phyloP scores from a whole-genome alignment of 441 rosid genomes.

The Jatropha podagrica region DNA sequence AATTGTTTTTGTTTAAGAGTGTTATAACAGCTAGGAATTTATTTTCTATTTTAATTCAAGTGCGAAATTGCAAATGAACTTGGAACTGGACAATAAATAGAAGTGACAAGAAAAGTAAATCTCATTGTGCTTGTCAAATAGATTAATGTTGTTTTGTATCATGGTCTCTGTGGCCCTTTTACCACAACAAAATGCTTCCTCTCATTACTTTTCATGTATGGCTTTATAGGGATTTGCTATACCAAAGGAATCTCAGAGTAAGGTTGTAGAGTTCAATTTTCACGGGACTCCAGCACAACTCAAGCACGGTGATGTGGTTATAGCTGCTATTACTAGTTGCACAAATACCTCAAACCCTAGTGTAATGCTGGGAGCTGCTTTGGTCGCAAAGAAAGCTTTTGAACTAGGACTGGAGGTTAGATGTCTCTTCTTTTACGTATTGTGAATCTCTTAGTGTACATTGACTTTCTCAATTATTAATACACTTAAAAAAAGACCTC shows the following conservation, averaged over 20 bases:
- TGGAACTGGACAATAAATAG: not conserved
- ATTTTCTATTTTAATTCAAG: not conserved
- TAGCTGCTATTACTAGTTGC: constrained; percentile 97
- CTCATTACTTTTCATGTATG: constrained; percentile 17
- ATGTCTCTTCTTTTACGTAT: constrained; percentile 15
- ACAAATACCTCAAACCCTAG: constrained; percentile 97
- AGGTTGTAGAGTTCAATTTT: constrained; percentile 69
- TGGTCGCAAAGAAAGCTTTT: constrained; percentile 93
- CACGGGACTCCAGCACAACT: constrained; percentile 70
- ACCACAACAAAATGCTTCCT: not conserved
- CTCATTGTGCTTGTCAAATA: not conserved
- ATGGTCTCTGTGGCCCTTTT: not conserved
- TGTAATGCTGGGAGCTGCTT: constrained; percentile 96
- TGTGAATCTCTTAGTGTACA: not conserved
- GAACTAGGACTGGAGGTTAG: constrained; percentile 77
- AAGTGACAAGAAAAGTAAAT: not conserved
- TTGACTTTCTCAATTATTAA: not conserved
- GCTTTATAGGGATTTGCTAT: constrained; percentile 76
- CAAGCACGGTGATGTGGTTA: constrained; percentile 90
- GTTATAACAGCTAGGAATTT: not conserved
- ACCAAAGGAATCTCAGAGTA: constrained; percentile 77
- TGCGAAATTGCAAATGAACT: not conserved
- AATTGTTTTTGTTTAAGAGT: not conserved
- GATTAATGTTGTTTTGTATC: not conserved
- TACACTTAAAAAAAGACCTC: not conserved